A percentile compares a stretch with the other conserved stretches of the same genome.
Evolutionary conservation across 2,329 filamentous ascomycete species (phyloP).

Genomic region (Macrophomina pseudophaseolina): DNA sequence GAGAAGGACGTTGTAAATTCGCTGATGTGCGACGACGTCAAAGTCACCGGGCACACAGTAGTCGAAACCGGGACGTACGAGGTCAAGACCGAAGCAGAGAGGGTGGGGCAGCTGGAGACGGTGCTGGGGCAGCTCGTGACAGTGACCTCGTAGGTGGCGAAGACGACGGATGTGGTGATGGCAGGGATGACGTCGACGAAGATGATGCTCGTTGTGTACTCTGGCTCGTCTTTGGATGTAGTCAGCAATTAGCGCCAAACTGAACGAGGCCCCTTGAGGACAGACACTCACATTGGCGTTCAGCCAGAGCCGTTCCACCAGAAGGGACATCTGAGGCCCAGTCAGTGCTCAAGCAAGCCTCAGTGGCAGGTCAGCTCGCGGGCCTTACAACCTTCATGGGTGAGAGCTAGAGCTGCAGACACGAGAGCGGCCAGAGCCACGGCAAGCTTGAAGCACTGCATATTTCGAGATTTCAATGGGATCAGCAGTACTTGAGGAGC

Average conservation of each 20-base stretch:
- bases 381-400: constrained; percentile 7
- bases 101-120: constrained; percentile 46
- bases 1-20: neutral
- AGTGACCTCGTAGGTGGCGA: constrained; percentile 50
- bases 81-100: constrained; percentile 44
- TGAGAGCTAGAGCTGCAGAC: constrained; percentile 15
- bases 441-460: constrained; percentile 25
- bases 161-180: constrained; percentile 48
- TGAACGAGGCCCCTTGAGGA: neutral
- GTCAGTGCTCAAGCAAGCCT: neutral
- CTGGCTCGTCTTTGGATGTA: neutral
- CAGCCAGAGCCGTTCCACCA: neutral
- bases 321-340: neutral
- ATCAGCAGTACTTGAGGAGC: neutral
- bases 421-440: constrained; percentile 19
- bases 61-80: constrained; percentile 48
- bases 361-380: neutral
- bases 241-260: neutral
- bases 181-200: constrained; percentile 38
- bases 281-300: constrained; percentile 1
- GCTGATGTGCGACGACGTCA: constrained; percentile 31
- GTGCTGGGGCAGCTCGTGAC: constrained; percentile 47
- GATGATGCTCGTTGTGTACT: constrained; percentile 26
- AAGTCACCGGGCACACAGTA: constrained; percentile 50
- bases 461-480: constrained; percentile 1